These are phyloP conservation scores for Penicillium crustosum DNA, from an alignment of 2,329 filamentous ascomycete genomes.

Conservation along the genomic window DNA sequence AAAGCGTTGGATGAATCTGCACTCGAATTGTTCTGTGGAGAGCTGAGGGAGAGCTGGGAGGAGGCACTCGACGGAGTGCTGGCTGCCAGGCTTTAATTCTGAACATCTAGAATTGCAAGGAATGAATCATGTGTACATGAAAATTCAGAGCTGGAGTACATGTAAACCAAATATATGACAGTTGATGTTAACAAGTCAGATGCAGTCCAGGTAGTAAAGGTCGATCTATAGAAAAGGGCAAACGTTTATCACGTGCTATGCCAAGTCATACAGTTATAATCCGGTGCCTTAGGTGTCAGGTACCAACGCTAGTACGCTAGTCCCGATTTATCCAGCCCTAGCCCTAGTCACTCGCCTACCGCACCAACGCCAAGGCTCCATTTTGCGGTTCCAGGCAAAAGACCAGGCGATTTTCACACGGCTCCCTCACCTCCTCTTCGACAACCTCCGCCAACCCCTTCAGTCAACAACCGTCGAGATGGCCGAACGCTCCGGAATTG, in stretches of 20 bases:
- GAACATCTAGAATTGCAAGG: background rate
- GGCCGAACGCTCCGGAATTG: slow-evolving; percentile 56
- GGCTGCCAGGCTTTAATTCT: slow-evolving; percentile 29
- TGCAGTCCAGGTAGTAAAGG: background rate
- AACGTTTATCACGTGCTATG: background rate
- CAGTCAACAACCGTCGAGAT: slow-evolving; percentile 46
- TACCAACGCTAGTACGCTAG: slow-evolving; percentile 2
- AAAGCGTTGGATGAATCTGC: slow-evolving; percentile 38
- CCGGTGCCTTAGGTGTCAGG: background rate
- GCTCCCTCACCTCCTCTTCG: slow-evolving; percentile 31
- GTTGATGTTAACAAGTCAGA: background rate
- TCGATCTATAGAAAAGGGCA: background rate
- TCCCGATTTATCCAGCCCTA: slow-evolving; percentile 32
- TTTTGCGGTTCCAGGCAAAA: slow-evolving; percentile 28
- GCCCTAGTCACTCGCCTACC: slow-evolving; percentile 41
- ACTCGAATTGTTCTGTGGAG: slow-evolving; percentile 46
- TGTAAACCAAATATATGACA: background rate
- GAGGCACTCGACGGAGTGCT: slow-evolving; percentile 46
- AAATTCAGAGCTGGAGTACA: background rate
- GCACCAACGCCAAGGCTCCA: slow-evolving; percentile 38
- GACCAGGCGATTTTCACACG: slow-evolving; percentile 29
- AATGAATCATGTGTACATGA: slow-evolving; percentile 3
- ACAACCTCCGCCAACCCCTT: slow-evolving; percentile 39
- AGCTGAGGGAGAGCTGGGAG: slow-evolving; percentile 50
- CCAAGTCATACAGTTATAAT: background rate